Evolutionary conservation across 2,329 filamentous ascomycete species (phyloP), one percentile per base, ranked within the genome.

Genomic region (Colletotrichum aenigma): DNA sequence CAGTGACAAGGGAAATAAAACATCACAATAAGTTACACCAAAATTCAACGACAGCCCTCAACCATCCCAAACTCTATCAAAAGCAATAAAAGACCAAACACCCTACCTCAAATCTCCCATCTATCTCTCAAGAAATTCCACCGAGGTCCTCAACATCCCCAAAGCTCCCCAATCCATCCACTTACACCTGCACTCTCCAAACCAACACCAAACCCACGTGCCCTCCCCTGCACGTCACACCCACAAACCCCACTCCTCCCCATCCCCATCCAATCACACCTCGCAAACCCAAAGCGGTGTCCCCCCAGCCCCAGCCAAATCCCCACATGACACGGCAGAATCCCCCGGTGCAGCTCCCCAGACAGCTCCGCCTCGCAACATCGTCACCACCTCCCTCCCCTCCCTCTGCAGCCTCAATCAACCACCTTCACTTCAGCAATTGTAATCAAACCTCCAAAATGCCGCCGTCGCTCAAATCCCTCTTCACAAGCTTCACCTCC

Each of bases 271-370:
- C 71, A 74, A 70, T 70, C 21, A 70, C 1, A 28, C 1, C 7
- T 6, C n/a, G 8, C 18, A 8, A 12, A 7, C 1, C 3, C 2
- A 28, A 56, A 30, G 71, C 71, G 71, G 71, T 74, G 38, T 64
- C 16, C 15, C 1, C 10, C 8, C 7, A 12, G 4, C 21, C 52
- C 52, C 52, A n/a, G 16, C n/a, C 1, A 5, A 5, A 12, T 30
- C 36, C 38, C 66, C 71, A 64, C 58, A 43, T 28, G 32, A 70
- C 38, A 34, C 58, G 71, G 71, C 71, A 74, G 71, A 74, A 74
- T 61, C 66, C 66, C 56, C 66, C 43, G 15, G 36, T 38, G 36
- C n/a, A 70, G 71, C 66, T 74, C 66, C 66, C 66, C 66, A 34
- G 30, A 18, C 26, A 73, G 70, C 56, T 32, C 24, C 65, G 28